These are phyloP conservation scores for Suillus lakei DNA, from an alignment of 768 basidiomycete genomes.

Conservation along the genomic window DNA sequence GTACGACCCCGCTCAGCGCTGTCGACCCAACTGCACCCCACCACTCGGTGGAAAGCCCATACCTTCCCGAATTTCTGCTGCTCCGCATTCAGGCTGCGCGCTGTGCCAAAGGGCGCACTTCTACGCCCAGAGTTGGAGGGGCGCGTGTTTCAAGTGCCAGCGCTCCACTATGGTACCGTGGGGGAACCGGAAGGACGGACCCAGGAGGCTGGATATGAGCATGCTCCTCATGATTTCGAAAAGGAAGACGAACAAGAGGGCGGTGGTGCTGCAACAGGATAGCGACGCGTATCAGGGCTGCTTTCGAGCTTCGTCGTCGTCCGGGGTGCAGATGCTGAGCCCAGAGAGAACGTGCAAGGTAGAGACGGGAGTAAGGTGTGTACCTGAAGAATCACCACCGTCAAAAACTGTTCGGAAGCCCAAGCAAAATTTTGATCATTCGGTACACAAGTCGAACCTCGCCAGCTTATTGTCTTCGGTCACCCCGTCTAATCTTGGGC, in stretches of 20 bases:
- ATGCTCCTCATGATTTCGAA: constrained; percentile 5
- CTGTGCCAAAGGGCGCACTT: constrained; percentile 7
- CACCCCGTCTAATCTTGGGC: neutral
- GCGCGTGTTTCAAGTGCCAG: too few species aligned
- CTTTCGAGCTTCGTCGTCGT: constrained; percentile 2
- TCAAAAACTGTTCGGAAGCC: neutral
- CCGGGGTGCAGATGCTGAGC: neutral
- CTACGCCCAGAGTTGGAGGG: neutral
- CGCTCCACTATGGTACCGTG: neutral
- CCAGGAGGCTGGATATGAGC: neutral
- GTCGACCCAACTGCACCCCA: neutral
- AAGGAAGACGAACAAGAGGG: constrained; percentile 5
- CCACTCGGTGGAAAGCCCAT: neutral
- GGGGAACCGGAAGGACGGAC: neutral
- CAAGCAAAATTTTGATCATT: neutral
- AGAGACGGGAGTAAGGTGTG: neutral
- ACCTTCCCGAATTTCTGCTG: constrained; percentile 4
- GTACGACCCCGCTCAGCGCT: neutral
- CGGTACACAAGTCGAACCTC: neutral
- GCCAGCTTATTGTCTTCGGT: neutral
- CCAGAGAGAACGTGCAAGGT: neutral
- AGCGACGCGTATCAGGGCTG: constrained; percentile 3
- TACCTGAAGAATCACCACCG: neutral
- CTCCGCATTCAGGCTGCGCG: constrained; percentile 2
- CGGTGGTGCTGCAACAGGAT: constrained; percentile 5